A percentile compares a stretch with the other conserved stretches of the same genome.
Evolutionary conservation across 495 filamentous ascomycete genomes (phyloP).

Genomic region (Bombardia bombarda): DNA sequence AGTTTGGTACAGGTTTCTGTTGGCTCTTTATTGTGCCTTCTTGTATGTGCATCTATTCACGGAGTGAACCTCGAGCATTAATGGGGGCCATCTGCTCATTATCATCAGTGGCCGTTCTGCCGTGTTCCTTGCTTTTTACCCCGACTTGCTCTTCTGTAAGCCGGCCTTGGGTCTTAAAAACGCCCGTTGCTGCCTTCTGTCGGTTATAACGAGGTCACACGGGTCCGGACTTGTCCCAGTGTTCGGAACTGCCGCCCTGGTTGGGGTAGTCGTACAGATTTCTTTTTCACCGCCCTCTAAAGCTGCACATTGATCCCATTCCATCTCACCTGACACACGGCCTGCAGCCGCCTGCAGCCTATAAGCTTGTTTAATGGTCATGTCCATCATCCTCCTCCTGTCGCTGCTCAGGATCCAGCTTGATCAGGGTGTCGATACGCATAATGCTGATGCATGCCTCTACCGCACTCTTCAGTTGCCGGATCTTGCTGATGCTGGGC

Average conservation of each 20-base stretch:
- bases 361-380: conserved; percentile 58
- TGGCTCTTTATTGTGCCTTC: too few species aligned
- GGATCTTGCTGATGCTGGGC: conserved; percentile 96
- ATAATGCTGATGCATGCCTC: conserved; percentile 99
- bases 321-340: background rate
- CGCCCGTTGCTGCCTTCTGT: too few species aligned
- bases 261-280: background rate
- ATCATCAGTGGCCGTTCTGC: too few species aligned
- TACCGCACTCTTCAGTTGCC: conserved; percentile 96
- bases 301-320: background rate
- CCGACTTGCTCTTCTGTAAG: too few species aligned
- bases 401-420: conserved; percentile 85
- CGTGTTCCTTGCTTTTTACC: too few species aligned
- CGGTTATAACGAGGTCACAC: too few species aligned
- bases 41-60: too few species aligned
- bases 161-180: too few species aligned
- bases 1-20: too few species aligned
- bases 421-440: conserved; percentile 99
- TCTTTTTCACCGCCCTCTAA: background rate
- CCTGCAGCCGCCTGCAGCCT: too few species aligned
- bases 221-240: background rate
- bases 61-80: too few species aligned
- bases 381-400: conserved; percentile 75
- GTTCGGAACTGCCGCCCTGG: background rate
- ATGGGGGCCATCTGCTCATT: too few species aligned